Base-by-base conservation (phyloP, 2,329 filamentous ascomycete species). In the Pseudocercospora ulei region DNA sequence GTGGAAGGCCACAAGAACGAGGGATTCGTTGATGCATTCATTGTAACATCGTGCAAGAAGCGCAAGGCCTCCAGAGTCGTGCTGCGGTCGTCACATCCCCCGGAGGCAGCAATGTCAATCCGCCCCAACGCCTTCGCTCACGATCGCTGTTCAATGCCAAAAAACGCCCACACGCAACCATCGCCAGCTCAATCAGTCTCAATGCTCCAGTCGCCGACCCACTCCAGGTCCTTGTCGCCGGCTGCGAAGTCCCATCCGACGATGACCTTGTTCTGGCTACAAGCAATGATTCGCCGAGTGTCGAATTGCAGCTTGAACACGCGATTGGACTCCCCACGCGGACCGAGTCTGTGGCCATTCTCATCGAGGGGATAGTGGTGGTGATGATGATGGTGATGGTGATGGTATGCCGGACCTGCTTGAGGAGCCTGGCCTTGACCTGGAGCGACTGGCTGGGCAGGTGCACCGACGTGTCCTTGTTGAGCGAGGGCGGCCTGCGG, bases 281-380 rank as follows among this genome's bases (percentile, higher is more conserved):
- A 95, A 65, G 87, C 95, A 38, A 98, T 81, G 51, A 98, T 92
- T 53, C 87, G 78, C 13, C 86, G 75, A 1, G 86, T 83, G 58
- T 98, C 90, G 52, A 95, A 98, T 60, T 98, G 90, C 22, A 96
- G 69, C 63, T 98, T 98, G 69, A 96, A 98, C 2, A 98, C 82
- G 14, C 90, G 63, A 7, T 74, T 71, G 22, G 69, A 55, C 8
- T 65, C 63, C 43, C 54, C 37, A 48, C 52, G 19, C 53, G 46
- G 3, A 48, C 52, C 8, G n/a, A 38, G 22, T 18, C 35, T 41
- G 20, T 43, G 38, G n/a, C 38, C 30, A 19, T 48, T 49, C 17
- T 49, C 47, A 28, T 46, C 51, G 13, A 46, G 46, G 25, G 41
- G 42, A 26, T 49, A 39, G 17, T 48, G 41, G 24, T 38, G 35